These are phyloP conservation scores for Penicillium sp. DNA, from an alignment of 2,329 filamentous ascomycete genomes.

Conservation along the genomic window DNA sequence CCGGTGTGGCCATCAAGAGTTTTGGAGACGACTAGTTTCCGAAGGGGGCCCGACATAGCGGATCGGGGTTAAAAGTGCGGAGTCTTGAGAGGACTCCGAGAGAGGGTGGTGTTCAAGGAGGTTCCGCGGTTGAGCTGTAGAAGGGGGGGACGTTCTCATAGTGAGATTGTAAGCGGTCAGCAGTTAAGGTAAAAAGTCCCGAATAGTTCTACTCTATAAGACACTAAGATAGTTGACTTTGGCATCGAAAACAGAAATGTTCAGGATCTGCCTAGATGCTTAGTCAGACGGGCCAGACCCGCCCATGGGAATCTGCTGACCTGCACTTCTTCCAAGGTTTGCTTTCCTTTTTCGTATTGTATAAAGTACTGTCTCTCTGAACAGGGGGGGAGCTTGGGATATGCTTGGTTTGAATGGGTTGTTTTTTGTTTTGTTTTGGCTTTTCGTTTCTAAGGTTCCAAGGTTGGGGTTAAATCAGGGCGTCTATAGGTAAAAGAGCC, in stretches of 20 bases:
- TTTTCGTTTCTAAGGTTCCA: too few species aligned
- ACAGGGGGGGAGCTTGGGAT: too few species aligned
- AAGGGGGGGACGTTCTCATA: slow-evolving; percentile 2
- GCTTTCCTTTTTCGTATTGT: background rate
- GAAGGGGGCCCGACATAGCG: background rate
- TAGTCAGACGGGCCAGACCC: slow-evolving; percentile 8
- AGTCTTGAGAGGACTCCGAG: background rate
- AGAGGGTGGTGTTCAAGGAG: background rate
- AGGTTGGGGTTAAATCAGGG: too few species aligned
- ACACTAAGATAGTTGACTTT: background rate
- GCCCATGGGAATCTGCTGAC: slow-evolving; percentile 8
- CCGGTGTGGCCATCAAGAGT: slow-evolving; percentile 10
- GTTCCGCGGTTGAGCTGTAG: background rate
- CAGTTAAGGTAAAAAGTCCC: slow-evolving; percentile 7
- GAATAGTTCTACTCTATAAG: background rate
- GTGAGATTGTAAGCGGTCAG: slow-evolving; percentile 7
- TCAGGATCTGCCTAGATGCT: background rate
- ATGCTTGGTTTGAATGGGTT: too few species aligned
- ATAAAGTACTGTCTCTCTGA: too few species aligned
- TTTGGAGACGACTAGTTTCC: slow-evolving; percentile 1
- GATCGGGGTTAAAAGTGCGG: background rate
- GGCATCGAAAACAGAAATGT: slow-evolving; percentile 2
- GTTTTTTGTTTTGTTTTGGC: too few species aligned
- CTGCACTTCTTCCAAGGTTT: background rate
- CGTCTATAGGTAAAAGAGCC: too few species aligned